A percentile compares a stretch with the other conserved stretches of the same genome.
phyloP scores from a whole-genome alignment of 2,329 filamentous ascomycete genomes.

The Neofusicoccum cordaticola region DNA sequence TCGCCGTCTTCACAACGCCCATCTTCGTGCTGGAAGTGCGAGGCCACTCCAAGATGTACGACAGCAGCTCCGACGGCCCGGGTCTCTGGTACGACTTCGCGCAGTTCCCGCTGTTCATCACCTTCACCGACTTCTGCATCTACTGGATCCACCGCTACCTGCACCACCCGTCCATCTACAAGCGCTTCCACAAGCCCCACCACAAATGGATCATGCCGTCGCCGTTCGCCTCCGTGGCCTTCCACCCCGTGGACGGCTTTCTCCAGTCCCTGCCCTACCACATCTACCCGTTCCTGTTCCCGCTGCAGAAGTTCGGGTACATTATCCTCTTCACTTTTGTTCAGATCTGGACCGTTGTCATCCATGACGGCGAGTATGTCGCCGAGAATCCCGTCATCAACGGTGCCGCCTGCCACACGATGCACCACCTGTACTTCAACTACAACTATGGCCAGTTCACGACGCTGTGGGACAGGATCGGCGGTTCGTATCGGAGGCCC shows the following conservation, averaged over 20 bases:
- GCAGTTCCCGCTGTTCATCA: slow-evolving; percentile 40
- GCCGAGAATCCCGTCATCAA: slow-evolving; percentile 49
- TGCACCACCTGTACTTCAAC: slow-evolving; percentile 54
- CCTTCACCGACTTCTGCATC: slow-evolving; percentile 48
- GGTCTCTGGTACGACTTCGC: slow-evolving; percentile 40
- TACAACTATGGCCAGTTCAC: slow-evolving; percentile 96
- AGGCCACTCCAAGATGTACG: slow-evolving; percentile 46
- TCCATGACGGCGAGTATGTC: slow-evolving; percentile 52
- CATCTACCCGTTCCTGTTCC: slow-evolving; percentile 46
- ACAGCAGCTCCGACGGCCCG: slow-evolving; percentile 31
- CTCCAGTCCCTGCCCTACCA: slow-evolving; percentile 49
- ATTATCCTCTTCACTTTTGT: slow-evolving; percentile 45
- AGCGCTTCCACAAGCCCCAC: slow-evolving; percentile 50
- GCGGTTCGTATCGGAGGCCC: slow-evolving; percentile 81
- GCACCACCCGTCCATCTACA: slow-evolving; percentile 48
- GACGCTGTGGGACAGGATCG: slow-evolving; percentile 84
- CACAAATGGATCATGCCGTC: slow-evolving; percentile 53
- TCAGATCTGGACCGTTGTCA: slow-evolving; percentile 51
- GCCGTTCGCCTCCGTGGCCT: slow-evolving; percentile 48
- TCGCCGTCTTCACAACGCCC: slow-evolving; percentile 46
- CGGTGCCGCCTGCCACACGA: slow-evolving; percentile 49
- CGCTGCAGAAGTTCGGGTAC: slow-evolving; percentile 48
- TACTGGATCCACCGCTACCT: slow-evolving; percentile 50
- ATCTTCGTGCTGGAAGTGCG: slow-evolving; percentile 50
- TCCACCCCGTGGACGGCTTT: slow-evolving; percentile 49